These are phyloP conservation scores for Neonectria hederae DNA, from an alignment of 2,329 filamentous ascomycete species.

Conservation along the genomic window DNA sequence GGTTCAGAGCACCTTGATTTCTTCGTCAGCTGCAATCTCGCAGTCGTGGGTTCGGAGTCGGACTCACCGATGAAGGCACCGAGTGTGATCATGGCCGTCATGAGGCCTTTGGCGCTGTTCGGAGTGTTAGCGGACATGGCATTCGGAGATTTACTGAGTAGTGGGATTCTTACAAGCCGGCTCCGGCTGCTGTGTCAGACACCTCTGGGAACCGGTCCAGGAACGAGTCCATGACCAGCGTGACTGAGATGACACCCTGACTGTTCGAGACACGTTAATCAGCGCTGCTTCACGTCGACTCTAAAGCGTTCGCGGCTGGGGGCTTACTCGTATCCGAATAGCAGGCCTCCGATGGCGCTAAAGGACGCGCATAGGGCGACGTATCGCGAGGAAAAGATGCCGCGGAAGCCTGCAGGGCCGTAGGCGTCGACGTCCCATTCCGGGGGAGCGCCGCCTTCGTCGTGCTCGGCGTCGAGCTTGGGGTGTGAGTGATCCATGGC, in stretches of 20 bases:
- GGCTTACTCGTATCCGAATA: conserved; percentile 48
- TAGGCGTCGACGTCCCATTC: conserved; percentile 36
- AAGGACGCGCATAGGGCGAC: conserved; percentile 47
- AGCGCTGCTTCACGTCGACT: neutral
- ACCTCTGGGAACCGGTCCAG: conserved; percentile 46
- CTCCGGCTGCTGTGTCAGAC: conserved; percentile 47
- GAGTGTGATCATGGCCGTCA: conserved; percentile 59
- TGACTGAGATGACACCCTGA: conserved; percentile 54
- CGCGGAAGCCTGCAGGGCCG: conserved; percentile 44
- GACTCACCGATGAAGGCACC: conserved; percentile 54
- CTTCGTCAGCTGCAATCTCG: neutral
- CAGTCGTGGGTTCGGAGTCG: neutral
- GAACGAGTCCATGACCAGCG: conserved; percentile 50
- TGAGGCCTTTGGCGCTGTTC: conserved; percentile 49
- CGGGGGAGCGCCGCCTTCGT: conserved; percentile 28
- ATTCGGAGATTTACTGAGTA: neutral
- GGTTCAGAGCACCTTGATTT: conserved; percentile 52
- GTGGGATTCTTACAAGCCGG: conserved; percentile 41
- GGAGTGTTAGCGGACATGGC: neutral
- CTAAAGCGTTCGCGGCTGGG: neutral
- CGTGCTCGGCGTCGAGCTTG: conserved; percentile 34
- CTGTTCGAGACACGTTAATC: conserved; percentile 13
- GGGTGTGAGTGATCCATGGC: conserved; percentile 27
- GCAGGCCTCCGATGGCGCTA: conserved; percentile 50
- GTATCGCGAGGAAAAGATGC: conserved; percentile 46